A percentile compares a stretch with the other conserved stretches of the same genome.
Conservation (phyloP, 2,329 filamentous ascomycete species). For the Sporothrix euskadiensis region DNA sequence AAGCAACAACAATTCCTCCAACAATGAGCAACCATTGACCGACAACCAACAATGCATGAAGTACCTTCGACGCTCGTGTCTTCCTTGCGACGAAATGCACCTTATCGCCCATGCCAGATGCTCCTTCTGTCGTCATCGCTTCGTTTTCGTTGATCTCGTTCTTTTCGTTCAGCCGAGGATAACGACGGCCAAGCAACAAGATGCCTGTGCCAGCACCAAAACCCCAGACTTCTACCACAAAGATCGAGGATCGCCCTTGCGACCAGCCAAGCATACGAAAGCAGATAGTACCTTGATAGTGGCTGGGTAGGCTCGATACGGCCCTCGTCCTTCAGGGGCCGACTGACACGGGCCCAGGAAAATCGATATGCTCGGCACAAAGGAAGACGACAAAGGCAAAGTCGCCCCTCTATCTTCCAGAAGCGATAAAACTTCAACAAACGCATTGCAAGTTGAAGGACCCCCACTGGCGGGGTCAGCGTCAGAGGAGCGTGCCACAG, state of each 20-base stretch:
- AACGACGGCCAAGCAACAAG: constrained; percentile 29
- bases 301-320: not conserved
- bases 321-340: not conserved
- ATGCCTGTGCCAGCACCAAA: no score
- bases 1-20: not conserved
- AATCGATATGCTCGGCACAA: constrained; percentile 30
- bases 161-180: constrained; percentile 38
- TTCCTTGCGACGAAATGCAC: not conserved
- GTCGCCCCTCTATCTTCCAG: not conserved
- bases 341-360: constrained; percentile 2
- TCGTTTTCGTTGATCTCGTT: not conserved
- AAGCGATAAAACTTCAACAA: not conserved
- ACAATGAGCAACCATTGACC: not conserved
- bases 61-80: not conserved
- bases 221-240: not conserved
- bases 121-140: constrained; percentile 16
- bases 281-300: not conserved
- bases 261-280: not conserved
- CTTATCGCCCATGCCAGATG: not conserved
- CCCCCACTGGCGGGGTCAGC: constrained; percentile 12
- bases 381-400: constrained; percentile 28
- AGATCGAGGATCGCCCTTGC: not conserved
- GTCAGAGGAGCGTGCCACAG: constrained; percentile 8
- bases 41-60: not conserved
- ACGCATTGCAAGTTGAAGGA: not conserved